Evolutionary conservation across 2,329 filamentous ascomycete genomes (phyloP).

Genomic region (Thermothelomyces thermophilus): DNA sequence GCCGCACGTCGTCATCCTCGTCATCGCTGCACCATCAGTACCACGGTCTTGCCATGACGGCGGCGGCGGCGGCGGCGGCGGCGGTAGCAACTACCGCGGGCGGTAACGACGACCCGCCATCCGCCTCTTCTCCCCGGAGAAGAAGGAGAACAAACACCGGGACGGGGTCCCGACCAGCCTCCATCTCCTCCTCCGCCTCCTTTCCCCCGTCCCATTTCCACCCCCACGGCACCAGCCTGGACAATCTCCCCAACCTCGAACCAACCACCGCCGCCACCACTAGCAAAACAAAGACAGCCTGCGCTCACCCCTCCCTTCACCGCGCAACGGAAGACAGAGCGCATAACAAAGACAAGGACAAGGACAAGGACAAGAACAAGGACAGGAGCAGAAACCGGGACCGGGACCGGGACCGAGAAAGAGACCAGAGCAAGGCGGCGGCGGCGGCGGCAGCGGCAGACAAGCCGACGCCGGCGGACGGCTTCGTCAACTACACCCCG

Average conservation of each 20-base stretch:
- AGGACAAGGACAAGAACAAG: background rate
- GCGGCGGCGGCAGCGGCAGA: background rate
- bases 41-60: background rate
- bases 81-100: background rate
- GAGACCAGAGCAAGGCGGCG: background rate
- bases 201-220: background rate
- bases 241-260: background rate
- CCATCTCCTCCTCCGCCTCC: background rate
- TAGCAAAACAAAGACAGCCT: no score
- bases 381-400: no score
- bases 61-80: background rate
- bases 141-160: background rate
- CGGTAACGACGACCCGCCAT: background rate
- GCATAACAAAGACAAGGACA: background rate
- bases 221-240: background rate
- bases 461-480: constrained; percentile 37
- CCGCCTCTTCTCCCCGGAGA: background rate
- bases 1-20: constrained; percentile 8
- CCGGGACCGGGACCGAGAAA: background rate
- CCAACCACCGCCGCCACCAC: background rate
- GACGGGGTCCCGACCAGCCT: background rate
- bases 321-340: no score
- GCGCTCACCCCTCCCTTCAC: no score
- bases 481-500: constrained; percentile 88
- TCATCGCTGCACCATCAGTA: constrained; percentile 8